phyloP scores from a whole-genome alignment of 2,329 filamentous ascomycete species.

The Fusarium sacchari region DNA sequence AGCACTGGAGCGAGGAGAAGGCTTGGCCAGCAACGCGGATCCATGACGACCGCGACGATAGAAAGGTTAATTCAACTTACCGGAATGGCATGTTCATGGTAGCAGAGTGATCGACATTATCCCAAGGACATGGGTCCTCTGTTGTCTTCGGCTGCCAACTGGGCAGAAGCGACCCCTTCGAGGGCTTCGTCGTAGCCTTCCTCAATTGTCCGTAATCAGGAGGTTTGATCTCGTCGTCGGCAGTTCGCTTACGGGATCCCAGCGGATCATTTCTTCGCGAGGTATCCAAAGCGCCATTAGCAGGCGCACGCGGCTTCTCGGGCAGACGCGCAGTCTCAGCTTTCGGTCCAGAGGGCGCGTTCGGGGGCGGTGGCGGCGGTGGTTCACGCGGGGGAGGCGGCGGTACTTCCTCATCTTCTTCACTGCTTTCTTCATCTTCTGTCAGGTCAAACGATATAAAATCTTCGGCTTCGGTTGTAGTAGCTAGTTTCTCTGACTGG shows the following conservation, averaged over 20 bases:
- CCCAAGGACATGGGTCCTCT: conserved; percentile 71
- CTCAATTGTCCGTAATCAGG: conserved; percentile 64
- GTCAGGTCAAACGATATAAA: conserved; percentile 88
- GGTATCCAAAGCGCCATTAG: neutral
- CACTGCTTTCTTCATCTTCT: conserved; percentile 60
- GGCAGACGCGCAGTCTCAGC: conserved; percentile 31
- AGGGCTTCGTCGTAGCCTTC: conserved; percentile 59
- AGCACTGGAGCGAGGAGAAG: neutral
- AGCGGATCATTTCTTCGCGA: conserved; percentile 55
- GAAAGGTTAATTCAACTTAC: conserved; percentile 53
- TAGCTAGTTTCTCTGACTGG: conserved; percentile 57
- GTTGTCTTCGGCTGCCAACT: conserved; percentile 61
- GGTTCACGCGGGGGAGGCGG: conserved; percentile 28
- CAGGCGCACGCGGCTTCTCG: conserved; percentile 6
- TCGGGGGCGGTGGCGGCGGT: conserved; percentile 34
- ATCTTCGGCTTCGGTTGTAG: conserved; percentile 73
- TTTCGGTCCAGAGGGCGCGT: conserved; percentile 36
- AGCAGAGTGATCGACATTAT: conserved; percentile 62
- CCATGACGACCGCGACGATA: neutral
- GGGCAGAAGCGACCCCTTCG: conserved; percentile 60
- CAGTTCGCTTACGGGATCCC: conserved; percentile 78
- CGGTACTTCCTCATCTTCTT: conserved; percentile 25
- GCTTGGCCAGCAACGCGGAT: too few relatives aligned
- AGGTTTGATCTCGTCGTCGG: conserved; percentile 73
- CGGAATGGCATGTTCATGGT: conserved; percentile 65